Base-by-base conservation (phyloP, 768 basidiomycete species). In the Boletus huronensis region DNA sequence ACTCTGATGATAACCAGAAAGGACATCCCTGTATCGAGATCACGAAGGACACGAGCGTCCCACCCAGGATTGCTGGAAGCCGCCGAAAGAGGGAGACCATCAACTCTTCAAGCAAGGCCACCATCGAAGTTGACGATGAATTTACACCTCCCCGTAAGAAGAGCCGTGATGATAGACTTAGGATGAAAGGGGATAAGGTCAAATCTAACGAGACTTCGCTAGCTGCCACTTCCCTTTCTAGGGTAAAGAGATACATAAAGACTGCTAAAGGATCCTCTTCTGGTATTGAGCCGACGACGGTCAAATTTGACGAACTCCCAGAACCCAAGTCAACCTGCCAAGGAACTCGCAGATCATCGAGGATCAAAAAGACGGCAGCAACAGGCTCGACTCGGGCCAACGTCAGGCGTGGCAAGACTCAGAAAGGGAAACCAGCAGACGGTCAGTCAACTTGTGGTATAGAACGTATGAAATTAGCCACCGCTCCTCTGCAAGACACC, bases 241-340 rank as follows among this genome's bases (percentile, higher is more conserved):
- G 55, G 28, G 57, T 60, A 4, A 76, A 70, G 52, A 73, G 67
- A 55, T 70, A 68, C 54, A 64, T 64, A 3, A 72, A 68, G 57
- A 73, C 71, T 58, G 67, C 60, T 17, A 70, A 71, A 34, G 59
- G 60, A 25, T 68, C 74, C 6, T 72, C 75, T 28, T 67, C 73
- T 19, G 39, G 36, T 4, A 51, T 52, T 17, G 49, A 36, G 49
- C 45, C 48, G 2, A 53, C 50, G 6, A 40, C 32, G 19, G 51
- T 71, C 34, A 67, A 75, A 52, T 70, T 69, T 36, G 73, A 75
- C 43, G 69, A 69, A 44, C 63, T 70, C 43, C 70, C 72, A 25
- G 59, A 60, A n/a, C 16, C 26, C 17, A 50, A 42, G 26, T 23
- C 53, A 44, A 41, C 42, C 23, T 35, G 31, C 25, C 46, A 46